Evolutionary conservation across 1,284 basidiomycete genomes (phyloP), one percentile per base, ranked within the genome.

Genomic region (Apiotrichum mycotoxinovorans): DNA sequence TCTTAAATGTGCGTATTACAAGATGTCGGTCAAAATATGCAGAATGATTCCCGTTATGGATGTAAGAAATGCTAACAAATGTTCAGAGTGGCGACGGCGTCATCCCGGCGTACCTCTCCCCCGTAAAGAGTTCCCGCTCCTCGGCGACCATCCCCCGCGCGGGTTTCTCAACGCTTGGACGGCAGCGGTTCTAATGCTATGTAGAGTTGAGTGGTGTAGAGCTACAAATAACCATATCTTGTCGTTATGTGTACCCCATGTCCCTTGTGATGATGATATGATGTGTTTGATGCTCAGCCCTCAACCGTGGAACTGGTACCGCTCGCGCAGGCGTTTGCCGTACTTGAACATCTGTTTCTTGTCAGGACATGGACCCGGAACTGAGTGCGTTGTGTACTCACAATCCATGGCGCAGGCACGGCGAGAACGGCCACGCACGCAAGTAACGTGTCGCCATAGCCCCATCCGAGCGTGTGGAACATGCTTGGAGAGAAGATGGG

Each of bases 391-490:
- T n/a, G n/a, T n/a, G n/a, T n/a, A 69, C 70, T 65, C 56, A 70
- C 72, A 25, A 76, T 59, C 15, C 75, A 26, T 1, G 79, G 79
- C 0, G 74, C 75, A 0, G 79, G 79, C 10, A 80, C 52, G 0
- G 74, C 80, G 2, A 75, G 30, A 14, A 78, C 26, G 0, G 73
- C 73, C 1, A 80, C 59, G 9, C 65, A 63, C 0, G 78, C 79
- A 3, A 81, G 61, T 3, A 80, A 43, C 0, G 75, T 77, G 0
- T 67, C 69, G 2, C 78, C 79, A 71, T 73, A 77, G 1, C 78
- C 79, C 69, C 78, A 81, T 2, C 76, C 78, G 8, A 80, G 64
- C n/a, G 57, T 67, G n/a, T 63, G 57, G 54, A 79, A 80, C 68
- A 81, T 68, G 34, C 74, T 65, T 0, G 74, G 67, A 0, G 68